Evolutionary conservation across 169 alveolate genomes (phyloP).

Genomic region (Nephromyces sp.): DNA sequence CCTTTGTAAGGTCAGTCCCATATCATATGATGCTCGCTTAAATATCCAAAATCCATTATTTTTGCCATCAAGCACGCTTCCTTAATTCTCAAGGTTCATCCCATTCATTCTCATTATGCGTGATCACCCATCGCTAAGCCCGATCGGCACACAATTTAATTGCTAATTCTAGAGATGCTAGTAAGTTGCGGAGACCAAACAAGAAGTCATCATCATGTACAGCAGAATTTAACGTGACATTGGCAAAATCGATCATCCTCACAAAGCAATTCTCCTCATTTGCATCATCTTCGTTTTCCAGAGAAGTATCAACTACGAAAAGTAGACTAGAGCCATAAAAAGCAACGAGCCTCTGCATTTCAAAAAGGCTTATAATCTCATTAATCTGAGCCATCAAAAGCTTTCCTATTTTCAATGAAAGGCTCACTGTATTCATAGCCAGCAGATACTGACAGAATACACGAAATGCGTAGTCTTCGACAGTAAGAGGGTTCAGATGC

Average conservation of each 20-base stretch:
- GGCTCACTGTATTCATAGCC: neutral
- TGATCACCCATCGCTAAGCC: too few species aligned
- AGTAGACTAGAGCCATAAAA: constrained; percentile 10
- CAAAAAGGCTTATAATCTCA: neutral
- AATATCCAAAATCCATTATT: too few species aligned
- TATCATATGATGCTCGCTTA: too few species aligned
- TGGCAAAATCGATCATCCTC: constrained; percentile 15
- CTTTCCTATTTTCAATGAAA: neutral
- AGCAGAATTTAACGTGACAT: neutral
- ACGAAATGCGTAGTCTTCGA: neutral
- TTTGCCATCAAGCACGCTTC: too few species aligned
- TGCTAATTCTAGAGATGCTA: neutral
- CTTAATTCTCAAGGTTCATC: too few species aligned
- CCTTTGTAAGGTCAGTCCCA: too few species aligned
- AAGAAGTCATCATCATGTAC: neutral
- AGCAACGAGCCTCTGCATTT: neutral
- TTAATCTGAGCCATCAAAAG: neutral
- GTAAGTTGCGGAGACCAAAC: neutral
- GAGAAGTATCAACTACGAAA: constrained; percentile 4
- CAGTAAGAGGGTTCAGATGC: neutral
- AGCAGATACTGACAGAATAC: neutral
- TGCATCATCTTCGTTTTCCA: neutral
- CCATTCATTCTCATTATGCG: too few species aligned
- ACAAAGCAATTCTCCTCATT: neutral
- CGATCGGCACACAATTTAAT: too few species aligned